Evolutionary conservation across 352 stramenopile species (phyloP).

Genomic region (Blastocystis sp.): DNA sequence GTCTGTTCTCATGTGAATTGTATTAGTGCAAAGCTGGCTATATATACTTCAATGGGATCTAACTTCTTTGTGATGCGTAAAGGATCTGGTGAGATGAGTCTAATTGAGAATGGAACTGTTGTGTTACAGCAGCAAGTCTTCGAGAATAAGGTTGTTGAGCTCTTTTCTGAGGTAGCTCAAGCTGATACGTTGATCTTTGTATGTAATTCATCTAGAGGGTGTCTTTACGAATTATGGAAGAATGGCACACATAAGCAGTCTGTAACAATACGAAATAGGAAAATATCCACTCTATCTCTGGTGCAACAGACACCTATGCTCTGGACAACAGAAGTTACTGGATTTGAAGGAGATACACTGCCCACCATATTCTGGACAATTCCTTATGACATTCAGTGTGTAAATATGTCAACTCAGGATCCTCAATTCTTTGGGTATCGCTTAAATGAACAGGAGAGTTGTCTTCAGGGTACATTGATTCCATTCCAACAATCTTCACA

Average conservation of each 20-base stretch:
- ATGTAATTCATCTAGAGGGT: neutral
- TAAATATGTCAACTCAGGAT: neutral
- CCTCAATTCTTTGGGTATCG: neutral
- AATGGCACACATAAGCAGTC: neutral
- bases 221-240: neutral
- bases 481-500: neutral
- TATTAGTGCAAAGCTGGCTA: neutral
- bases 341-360: neutral
- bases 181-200: neutral
- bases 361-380: neutral
- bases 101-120: neutral
- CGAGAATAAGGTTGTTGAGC: neutral
- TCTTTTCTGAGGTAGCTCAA: neutral
- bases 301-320: too few species aligned
- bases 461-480: neutral
- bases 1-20: neutral
- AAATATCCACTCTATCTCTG: neutral
- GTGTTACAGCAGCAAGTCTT: neutral
- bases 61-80: neutral
- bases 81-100: neutral
- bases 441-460: neutral
- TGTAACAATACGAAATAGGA: neutral
- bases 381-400: neutral
- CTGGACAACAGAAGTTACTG: neutral
- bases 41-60: neutral